Evolutionary conservation across 768 basidiomycete species (phyloP).

Genomic region (Psilocybe sp.): DNA sequence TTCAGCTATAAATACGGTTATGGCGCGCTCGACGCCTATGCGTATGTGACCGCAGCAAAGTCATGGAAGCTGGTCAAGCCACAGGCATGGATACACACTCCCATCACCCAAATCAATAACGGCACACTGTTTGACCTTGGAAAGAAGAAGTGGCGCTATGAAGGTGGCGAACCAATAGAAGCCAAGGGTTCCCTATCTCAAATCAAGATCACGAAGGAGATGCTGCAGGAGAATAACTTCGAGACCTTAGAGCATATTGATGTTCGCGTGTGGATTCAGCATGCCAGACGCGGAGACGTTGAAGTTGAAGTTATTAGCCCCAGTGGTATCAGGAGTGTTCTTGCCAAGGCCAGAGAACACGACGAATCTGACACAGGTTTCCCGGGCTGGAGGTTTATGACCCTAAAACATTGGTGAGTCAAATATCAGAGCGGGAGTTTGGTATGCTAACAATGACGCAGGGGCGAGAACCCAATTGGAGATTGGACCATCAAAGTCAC

Average conservation of each 20-base stretch:
- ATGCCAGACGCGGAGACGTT: constrained; percentile 83
- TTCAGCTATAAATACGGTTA: constrained; percentile 93
- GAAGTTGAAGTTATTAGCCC: constrained; percentile 88
- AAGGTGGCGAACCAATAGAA: constrained; percentile 64
- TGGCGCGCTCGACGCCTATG: constrained; percentile 80
- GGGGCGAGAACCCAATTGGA: constrained; percentile 91
- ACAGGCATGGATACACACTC: constrained; percentile 84
- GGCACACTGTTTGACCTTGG: constrained; percentile 48
- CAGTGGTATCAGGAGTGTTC: constrained; percentile 75
- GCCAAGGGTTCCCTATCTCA: constrained; percentile 58
- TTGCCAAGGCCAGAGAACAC: constrained; percentile 66
- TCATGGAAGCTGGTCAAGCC: constrained; percentile 87
- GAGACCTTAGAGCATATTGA: constrained; percentile 91
- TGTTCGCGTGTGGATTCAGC: constrained; percentile 87
- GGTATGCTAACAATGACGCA: constrained; percentile 28
- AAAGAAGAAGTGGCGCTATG: constrained; percentile 42
- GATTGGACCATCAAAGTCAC: constrained; percentile 88
- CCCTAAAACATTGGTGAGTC: constrained; percentile 90
- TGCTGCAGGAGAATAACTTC: constrained; percentile 71
- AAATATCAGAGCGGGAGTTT: neutral
- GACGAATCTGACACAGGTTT: constrained; percentile 72
- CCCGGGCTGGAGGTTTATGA: constrained; percentile 95
- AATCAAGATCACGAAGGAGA: constrained; percentile 61
- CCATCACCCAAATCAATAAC: constrained; percentile 60
- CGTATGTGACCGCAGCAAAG: constrained; percentile 75